Conservation (phyloP, 2,329 filamentous ascomycete genomes). For the Xylaria digitata region DNA sequence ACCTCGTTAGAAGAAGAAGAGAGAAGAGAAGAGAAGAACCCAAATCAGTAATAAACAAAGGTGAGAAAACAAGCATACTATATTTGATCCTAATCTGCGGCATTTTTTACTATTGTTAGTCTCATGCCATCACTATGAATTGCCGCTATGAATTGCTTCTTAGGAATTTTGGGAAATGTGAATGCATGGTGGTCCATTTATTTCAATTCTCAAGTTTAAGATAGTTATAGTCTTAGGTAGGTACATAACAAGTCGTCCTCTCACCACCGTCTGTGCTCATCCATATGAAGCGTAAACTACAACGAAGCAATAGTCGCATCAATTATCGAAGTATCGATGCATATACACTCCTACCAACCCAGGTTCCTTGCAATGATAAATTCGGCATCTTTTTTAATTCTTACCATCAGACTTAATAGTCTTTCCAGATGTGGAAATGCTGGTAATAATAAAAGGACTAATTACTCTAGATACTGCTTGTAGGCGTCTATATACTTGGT, state of each 20-base stretch:
- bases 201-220: conserved; percentile 2
- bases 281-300: background rate
- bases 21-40: background rate
- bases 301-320: background rate
- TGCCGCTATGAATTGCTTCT: conserved; percentile 1
- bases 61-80: background rate
- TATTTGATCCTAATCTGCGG: background rate
- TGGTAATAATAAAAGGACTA: too few species aligned
- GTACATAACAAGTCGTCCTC: background rate
- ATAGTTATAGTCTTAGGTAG: too few species aligned
- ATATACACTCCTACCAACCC: too few species aligned
- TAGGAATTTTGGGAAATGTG: conserved; percentile 7
- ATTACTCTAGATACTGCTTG: too few species aligned
- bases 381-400: too few species aligned
- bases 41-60: background rate
- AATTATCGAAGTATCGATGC: too few species aligned
- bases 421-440: too few species aligned
- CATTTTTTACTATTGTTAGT: conserved; percentile 2
- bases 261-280: too few species aligned
- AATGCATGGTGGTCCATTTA: conserved; percentile 12
- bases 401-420: too few species aligned
- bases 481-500: too few species aligned
- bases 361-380: too few species aligned
- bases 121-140: background rate
- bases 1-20: background rate